phyloP scores from a whole-genome alignment of 1,284 basidiomycete genomes.

The Veloboletus limbatus region DNA sequence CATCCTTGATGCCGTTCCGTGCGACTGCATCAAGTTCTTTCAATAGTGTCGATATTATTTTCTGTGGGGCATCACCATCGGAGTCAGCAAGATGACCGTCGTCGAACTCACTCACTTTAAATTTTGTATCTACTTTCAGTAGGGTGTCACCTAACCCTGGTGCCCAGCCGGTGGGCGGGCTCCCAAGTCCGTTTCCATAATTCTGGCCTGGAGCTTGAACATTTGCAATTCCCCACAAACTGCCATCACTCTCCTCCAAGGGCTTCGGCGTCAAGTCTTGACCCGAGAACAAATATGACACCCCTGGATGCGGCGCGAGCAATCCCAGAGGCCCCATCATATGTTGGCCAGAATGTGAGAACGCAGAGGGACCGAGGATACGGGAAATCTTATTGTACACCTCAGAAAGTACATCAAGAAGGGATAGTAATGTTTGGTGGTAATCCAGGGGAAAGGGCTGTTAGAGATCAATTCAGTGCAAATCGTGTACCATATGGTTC shows the following conservation, averaged over 20 bases:
- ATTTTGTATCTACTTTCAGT: slow-evolving; percentile 74
- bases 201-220: slow-evolving; percentile 33
- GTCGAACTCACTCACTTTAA: slow-evolving; percentile 60
- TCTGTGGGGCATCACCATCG: slow-evolving; percentile 44
- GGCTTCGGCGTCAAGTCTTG: slow-evolving; percentile 34
- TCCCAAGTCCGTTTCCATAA: slow-evolving; percentile 37
- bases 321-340: slow-evolving; percentile 76
- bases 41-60: slow-evolving; percentile 69
- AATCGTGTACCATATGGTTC: not conserved
- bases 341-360: slow-evolving; percentile 56
- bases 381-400: slow-evolving; percentile 82
- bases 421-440: slow-evolving; percentile 79
- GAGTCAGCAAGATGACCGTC: not conserved
- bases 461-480: slow-evolving; percentile 4
- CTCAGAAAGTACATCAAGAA: slow-evolving; percentile 83
- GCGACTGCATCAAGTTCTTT: slow-evolving; percentile 84
- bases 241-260: slow-evolving; percentile 45
- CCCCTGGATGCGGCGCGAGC: slow-evolving; percentile 72
- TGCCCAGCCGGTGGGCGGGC: slow-evolving; percentile 60
- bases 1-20: slow-evolving; percentile 74
- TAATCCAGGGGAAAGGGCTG: slow-evolving; percentile 86
- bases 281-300: slow-evolving; percentile 70
- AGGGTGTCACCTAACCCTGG: slow-evolving; percentile 67
- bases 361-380: slow-evolving; percentile 73
- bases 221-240: slow-evolving; percentile 71